These are phyloP conservation scores for Closterium sp. DNA, from an alignment of 139 green algal species.

Conservation along the genomic window DNA sequence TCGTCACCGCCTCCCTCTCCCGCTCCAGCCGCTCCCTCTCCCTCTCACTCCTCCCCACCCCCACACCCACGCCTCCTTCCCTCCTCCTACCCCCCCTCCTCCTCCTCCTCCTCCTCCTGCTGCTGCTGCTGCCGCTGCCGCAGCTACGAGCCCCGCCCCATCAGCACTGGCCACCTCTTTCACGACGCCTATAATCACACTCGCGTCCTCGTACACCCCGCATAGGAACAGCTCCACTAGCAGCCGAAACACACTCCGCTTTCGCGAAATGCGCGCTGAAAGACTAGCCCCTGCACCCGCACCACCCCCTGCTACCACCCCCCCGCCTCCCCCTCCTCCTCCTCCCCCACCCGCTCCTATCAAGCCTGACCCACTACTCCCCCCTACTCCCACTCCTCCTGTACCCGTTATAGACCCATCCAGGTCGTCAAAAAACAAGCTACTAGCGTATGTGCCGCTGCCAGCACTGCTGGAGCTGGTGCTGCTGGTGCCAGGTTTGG, in stretches of 20 bases:
- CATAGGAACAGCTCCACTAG: conserved; percentile 77
- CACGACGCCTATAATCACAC: conserved; percentile 63
- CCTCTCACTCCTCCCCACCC: neutral
- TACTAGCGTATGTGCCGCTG: neutral
- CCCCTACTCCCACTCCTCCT: conserved; percentile 19
- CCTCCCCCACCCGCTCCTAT: neutral
- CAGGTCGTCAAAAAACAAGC: neutral
- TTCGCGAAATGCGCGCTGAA: conserved; percentile 36
- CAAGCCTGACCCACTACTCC: neutral
- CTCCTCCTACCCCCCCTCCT: neutral
- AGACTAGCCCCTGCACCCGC: neutral
- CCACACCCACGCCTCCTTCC: neutral
- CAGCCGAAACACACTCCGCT: conserved; percentile 73
- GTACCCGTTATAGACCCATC: neutral
- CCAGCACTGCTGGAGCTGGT: neutral
- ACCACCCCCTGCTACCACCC: neutral
- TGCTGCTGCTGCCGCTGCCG: neutral
- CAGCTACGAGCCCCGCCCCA: neutral
- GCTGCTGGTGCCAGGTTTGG: conserved; percentile 1
- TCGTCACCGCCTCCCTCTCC: conserved; percentile 56
- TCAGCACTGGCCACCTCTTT: conserved; percentile 50
- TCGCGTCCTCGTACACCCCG: conserved; percentile 64
- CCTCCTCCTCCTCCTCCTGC: neutral
- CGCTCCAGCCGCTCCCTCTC: conserved; percentile 47
- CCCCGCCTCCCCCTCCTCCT: neutral